A percentile compares a stretch with the other conserved stretches of the same genome.
Conservation (phyloP, 2,329 filamentous ascomycete species). For the Pseudogymnoascus verrucosus region DNA sequence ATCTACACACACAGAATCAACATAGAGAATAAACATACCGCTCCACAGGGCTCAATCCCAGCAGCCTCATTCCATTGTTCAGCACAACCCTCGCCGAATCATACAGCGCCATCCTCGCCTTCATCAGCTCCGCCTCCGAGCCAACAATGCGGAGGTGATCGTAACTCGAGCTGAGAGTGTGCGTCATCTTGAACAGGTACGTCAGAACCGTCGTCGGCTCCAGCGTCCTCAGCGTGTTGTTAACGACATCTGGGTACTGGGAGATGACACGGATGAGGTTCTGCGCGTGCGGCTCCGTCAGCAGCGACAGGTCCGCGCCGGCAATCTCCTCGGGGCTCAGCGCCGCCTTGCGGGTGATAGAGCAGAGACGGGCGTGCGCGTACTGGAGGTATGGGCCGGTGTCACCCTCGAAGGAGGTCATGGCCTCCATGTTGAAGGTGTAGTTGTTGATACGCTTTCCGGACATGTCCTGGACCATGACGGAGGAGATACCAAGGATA, state of each 20-base stretch:
- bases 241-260: constrained; percentile 77
- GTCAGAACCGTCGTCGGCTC: constrained; percentile 61
- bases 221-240: constrained; percentile 76
- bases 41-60: constrained; percentile 73
- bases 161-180: constrained; percentile 71
- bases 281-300: constrained; percentile 63
- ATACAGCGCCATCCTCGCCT: constrained; percentile 70
- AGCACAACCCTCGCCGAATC: constrained; percentile 67
- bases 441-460: constrained; percentile 74
- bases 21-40: constrained; percentile 27
- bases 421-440: constrained; percentile 69
- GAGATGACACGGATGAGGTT: constrained; percentile 69
- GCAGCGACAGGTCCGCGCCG: constrained; percentile 56
- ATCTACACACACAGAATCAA: neutral
- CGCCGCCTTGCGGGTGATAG: constrained; percentile 50
- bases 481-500: constrained; percentile 81
- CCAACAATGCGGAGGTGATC: constrained; percentile 77
- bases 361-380: constrained; percentile 64
- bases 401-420: constrained; percentile 79
- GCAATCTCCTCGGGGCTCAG: constrained; percentile 50
- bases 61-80: constrained; percentile 72
- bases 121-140: constrained; percentile 62
- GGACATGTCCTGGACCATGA: constrained; percentile 98
- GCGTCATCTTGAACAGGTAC: constrained; percentile 82
- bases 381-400: constrained; percentile 83